Conservation (phyloP, 1,284 basidiomycete genomes). For the Trametes pubescens region DNA sequence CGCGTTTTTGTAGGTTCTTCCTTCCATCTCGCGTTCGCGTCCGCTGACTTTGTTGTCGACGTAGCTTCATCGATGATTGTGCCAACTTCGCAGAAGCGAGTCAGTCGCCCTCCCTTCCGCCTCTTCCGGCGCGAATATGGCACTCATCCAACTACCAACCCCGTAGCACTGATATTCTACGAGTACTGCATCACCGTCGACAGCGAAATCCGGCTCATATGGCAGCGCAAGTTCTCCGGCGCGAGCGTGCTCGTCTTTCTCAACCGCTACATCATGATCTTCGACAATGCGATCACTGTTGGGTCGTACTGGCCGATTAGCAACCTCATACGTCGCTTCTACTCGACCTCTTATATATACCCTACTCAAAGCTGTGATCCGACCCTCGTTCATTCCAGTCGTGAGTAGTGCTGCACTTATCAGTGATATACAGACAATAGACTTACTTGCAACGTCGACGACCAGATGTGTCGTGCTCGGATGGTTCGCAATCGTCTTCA, state of each 20-base stretch:
- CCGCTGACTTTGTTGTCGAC: neutral
- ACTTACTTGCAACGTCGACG: neutral
- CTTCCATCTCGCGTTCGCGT: neutral
- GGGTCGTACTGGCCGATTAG: neutral
- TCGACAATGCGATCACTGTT: constrained; percentile 10
- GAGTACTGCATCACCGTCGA: constrained; percentile 13
- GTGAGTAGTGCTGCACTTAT: neutral
- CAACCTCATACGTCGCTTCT: neutral
- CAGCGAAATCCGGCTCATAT: constrained; percentile 8
- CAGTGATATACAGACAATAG: neutral
- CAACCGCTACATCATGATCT: constrained; percentile 14
- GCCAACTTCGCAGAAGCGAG: constrained; percentile 10
- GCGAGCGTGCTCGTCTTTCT: constrained; percentile 11
- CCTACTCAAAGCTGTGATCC: neutral
- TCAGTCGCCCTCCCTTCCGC: neutral
- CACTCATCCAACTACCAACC: neutral
- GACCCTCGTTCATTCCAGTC: neutral
- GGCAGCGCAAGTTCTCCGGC: constrained; percentile 10
- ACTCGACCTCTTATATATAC: neutral
- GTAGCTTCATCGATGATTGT: constrained; percentile 12
- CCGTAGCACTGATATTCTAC: constrained; percentile 5
- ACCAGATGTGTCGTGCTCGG: constrained; percentile 6
- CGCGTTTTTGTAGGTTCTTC: constrained; percentile 13
- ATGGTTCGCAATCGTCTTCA: constrained; percentile 10
- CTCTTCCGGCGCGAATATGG: neutral